These are phyloP conservation scores for Leccinum uliginosum DNA, from an alignment of 768 basidiomycete species.

Conservation along the genomic window DNA sequence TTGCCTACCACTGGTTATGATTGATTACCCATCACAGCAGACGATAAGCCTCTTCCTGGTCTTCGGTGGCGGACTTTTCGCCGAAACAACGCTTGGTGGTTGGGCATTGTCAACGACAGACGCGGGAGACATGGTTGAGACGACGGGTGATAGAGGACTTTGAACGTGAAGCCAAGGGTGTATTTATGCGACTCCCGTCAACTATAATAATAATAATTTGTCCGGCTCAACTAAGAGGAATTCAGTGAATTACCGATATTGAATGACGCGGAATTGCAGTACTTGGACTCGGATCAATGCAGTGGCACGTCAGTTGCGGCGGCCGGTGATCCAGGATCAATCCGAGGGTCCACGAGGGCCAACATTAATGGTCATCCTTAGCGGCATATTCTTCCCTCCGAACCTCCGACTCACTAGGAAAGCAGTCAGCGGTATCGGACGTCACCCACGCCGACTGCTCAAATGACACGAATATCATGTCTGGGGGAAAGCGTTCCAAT, in stretches of 20 bases:
- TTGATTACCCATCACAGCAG: constrained; percentile 69
- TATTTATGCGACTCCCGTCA: constrained; percentile 24
- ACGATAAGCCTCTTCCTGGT: constrained; percentile 59
- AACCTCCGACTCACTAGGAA: background rate
- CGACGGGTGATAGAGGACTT: background rate
- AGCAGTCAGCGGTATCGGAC: background rate
- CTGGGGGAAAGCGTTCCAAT: background rate
- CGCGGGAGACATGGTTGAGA: constrained; percentile 9
- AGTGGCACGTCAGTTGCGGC: background rate
- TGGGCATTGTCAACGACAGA: constrained; percentile 2
- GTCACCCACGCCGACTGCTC: background rate
- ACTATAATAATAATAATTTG: background rate
- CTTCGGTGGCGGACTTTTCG: background rate
- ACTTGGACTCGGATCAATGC: background rate
- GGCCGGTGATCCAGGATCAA: background rate
- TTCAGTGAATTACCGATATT: background rate
- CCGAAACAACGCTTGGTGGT: background rate
- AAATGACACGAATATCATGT: background rate
- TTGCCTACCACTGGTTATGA: background rate
- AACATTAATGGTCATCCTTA: background rate
- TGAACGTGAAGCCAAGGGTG: background rate
- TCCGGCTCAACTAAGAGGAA: background rate
- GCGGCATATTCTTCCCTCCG: background rate
- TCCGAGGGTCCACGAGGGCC: background rate
- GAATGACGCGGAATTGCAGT: background rate